Evolutionary conservation across 2,329 filamentous ascomycete genomes (phyloP).

Genomic region (Podosphaera xanthii): DNA sequence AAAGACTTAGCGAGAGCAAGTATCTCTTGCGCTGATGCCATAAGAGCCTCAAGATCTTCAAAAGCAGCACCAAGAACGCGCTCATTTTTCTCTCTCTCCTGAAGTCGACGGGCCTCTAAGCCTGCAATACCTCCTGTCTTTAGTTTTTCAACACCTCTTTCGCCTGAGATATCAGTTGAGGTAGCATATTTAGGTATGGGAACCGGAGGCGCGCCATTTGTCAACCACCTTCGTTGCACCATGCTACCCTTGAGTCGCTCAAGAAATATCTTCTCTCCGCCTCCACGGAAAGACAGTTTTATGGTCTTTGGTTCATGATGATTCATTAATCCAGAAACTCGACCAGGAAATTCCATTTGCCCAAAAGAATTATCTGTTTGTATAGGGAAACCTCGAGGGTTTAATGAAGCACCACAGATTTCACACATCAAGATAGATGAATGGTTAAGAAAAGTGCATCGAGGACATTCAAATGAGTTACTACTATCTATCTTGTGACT

Average conservation of each 20-base stretch:
- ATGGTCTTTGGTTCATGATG: slow-evolving; percentile 48
- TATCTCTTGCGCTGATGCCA: slow-evolving; percentile 94
- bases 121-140: slow-evolving; percentile 77
- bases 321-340: slow-evolving; percentile 25
- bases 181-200: slow-evolving; percentile 34
- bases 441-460: slow-evolving; percentile 88
- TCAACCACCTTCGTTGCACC: slow-evolving; percentile 84
- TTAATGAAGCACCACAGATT: slow-evolving; percentile 63
- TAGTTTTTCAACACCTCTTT: slow-evolving; percentile 17
- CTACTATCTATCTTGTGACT: slow-evolving; percentile 11
- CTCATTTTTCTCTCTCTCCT: slow-evolving; percentile 80
- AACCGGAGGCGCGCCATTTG: slow-evolving; percentile 71
- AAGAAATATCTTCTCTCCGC: slow-evolving; percentile 75
- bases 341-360: slow-evolving; percentile 58
- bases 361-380: slow-evolving; percentile 20
- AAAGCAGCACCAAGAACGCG: slow-evolving; percentile 82
- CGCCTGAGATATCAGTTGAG: slow-evolving; percentile 14
- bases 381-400: slow-evolving; percentile 26
- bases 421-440: slow-evolving; percentile 70
- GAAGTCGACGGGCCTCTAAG: slow-evolving; percentile 63
- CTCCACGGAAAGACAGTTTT: slow-evolving; percentile 75
- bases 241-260: slow-evolving; percentile 74
- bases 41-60: slow-evolving; percentile 84
- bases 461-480: slow-evolving; percentile 42
- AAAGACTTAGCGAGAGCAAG: slow-evolving; percentile 81